Base-by-base conservation (phyloP, 306 rosid species). In the Vigna trinervia region DNA sequence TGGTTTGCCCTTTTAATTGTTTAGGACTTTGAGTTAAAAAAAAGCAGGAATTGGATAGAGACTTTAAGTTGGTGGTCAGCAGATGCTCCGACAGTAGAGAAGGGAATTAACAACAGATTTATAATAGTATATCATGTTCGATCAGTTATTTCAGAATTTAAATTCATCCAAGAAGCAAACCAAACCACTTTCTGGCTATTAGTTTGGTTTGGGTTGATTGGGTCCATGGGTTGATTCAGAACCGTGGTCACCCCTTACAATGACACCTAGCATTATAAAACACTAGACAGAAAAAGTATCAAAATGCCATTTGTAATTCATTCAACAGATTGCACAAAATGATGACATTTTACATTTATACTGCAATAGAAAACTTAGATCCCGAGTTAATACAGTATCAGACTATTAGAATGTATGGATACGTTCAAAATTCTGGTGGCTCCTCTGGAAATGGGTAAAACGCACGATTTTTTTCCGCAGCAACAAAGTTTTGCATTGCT, bases 271-370 rank as follows among this genome's bases (percentile, higher is more conserved):
- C 53, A n/a, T 12, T 39, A 34, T 26, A 41, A 60, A 74, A 34
- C 43, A 59, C 59, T 1, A 28, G 51, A 59, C 6, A 23, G 56
- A 73, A 74, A 46, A 47, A 43, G 50, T 47, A 38, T 26, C 22
- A 12, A 74, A 38, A 68, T 38, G 39, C 20, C 26, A 80, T 46
- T 30, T 20, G 45, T 23, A 45, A 32, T 30, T 51, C 84, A 80
- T 74, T 67, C 58, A 59, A 32, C 4, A 41, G 57, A 23, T 48
- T 6, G 14, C 71, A 56, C 15, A 46, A 14, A 60, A 28, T 65
- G 70, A 48, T 54, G 41, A 69, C 63, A 38, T 14, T 50, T 53
- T n/a, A 59, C 69, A 66, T 46, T 57, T 30, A 57, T 36, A 30
- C 20, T 23, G n/a, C 45, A 73, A 12, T 28, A 63, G 20, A 53